Percentiles rank a stretch among this genome's conserved stretches.
Conservation (phyloP, 2,329 filamentous ascomycete species). For the Colletotrichum cordylinicola region DNA sequence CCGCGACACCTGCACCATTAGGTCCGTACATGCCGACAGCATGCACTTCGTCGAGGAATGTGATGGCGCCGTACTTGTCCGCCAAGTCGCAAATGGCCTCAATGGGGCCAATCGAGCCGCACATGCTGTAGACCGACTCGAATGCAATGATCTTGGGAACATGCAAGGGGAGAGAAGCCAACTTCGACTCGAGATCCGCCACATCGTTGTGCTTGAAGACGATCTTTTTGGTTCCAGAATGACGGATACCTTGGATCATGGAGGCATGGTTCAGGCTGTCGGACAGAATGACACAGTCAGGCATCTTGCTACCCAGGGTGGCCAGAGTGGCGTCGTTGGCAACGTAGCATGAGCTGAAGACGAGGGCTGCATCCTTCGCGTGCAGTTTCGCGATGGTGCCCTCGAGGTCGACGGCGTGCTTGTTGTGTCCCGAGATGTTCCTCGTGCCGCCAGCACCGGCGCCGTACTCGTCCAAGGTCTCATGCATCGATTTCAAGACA, state of each 20-base stretch:
- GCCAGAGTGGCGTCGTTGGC: conserved; percentile 97
- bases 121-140: conserved; percentile 99
- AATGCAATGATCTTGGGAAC: conserved; percentile 98
- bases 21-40: conserved; percentile 99
- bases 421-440: conserved; percentile 98
- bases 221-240: conserved; percentile 95
- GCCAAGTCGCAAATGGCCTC: conserved; percentile 95
- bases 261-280: conserved; percentile 98
- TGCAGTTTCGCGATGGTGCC: conserved; percentile 84
- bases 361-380: conserved; percentile 87
- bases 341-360: conserved; percentile 98
- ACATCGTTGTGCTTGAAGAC: conserved; percentile 99
- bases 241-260: conserved; percentile 99
- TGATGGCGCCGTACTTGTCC: conserved; percentile 96
- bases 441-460: conserved; percentile 94
- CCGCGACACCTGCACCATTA: conserved; percentile 91
- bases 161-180: conserved; percentile 83
- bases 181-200: conserved; percentile 89
- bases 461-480: conserved; percentile 92
- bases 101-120: conserved; percentile 94
- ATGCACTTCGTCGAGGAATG: conserved; percentile 98
- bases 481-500: conserved; percentile 90
- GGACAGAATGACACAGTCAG: conserved; percentile 96
- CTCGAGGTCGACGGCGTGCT: conserved; percentile 88
- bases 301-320: conserved; percentile 95